Conservation (phyloP, 164 flowering plant species). For the Echeveria elegans region DNA sequence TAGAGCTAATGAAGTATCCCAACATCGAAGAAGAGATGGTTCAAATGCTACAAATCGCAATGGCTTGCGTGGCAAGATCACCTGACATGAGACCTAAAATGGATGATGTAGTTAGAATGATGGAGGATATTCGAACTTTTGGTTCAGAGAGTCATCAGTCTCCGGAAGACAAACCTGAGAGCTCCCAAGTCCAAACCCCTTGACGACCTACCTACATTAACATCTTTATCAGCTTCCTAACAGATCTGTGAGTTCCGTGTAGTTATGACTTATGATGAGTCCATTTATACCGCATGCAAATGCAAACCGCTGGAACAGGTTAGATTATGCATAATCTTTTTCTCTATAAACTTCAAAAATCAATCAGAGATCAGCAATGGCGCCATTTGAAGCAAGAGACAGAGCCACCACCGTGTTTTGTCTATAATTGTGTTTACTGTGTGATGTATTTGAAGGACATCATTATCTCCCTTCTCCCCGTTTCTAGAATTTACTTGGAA, state of each 20-base stretch:
- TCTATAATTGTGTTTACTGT: neutral
- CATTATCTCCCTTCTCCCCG: neutral
- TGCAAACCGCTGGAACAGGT: neutral
- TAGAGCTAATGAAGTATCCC: slow-evolving; percentile 38
- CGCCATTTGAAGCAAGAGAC: neutral
- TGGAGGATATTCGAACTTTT: slow-evolving; percentile 45
- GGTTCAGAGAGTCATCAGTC: slow-evolving; percentile 40
- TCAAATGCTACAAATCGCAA: slow-evolving; percentile 56
- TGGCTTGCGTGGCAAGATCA: slow-evolving; percentile 47
- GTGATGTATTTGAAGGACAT: neutral
- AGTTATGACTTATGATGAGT: neutral
- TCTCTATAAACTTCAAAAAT: neutral
- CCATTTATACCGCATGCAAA: neutral
- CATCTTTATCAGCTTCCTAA: neutral
- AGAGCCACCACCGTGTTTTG: no score
- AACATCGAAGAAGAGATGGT: slow-evolving; percentile 60
- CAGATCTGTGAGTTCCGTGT: neutral
- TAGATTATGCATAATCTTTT: neutral
- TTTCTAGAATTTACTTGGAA: neutral
- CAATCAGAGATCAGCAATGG: neutral
- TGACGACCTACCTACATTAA: neutral
- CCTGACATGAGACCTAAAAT: slow-evolving; percentile 48
- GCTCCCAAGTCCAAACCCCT: slow-evolving; percentile 8
- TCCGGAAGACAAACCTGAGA: slow-evolving; percentile 21
- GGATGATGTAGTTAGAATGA: slow-evolving; percentile 64